Base-by-base conservation (phyloP, 805 yeast species). In the Barnettozyma siamensis region DNA sequence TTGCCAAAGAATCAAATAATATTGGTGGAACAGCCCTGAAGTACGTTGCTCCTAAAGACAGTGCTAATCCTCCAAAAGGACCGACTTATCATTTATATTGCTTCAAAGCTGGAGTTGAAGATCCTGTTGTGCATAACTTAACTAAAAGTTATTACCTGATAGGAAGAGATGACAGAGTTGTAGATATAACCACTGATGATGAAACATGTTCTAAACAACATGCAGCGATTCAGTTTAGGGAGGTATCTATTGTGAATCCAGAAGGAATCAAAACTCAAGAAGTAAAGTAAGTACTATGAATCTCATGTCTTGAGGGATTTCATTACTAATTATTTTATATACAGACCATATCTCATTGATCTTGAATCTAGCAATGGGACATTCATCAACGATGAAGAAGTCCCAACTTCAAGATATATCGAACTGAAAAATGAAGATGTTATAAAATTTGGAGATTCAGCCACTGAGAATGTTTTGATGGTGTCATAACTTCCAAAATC, bases 281-380 rank as follows among this genome's bases (percentile, higher is more conserved):
- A 2, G 31, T 41, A 16, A 48, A 32, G 49, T 39, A 37, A 11
- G 48, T 42, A 30, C 26, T 19, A n/a, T 31, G 10, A n/a, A n/a
- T 18, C 20, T 31, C 8, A 29, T 15, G 19, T 17, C 12, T 6
- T 21, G 12, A n/a, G 15, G 10, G 11, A 3, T 15, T 5, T 20
- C 19, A 17, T 3, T 29, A 27, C 27, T 40, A 38, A 42, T 41
- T 38, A 19, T 9, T 24, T n/a, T 11, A 8, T 28, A 17, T 19
- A 21, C 20, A 51, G 51, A n/a, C 67, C 69, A 6, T 73, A 69
- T 44, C 41, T 73, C 8, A 67, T 71, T 31, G 78, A 73, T 45
- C 50, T 73, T 27, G 71, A 70, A 18, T 69, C 76, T 1, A 63
- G 73, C 7, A 68, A 73, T 50, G 76, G 76, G 0, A 73, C 78